Evolutionary conservation across 164 flowering plant species (phyloP), one percentile per base, ranked within the genome.

Genomic region (Liriodendron chinense): DNA sequence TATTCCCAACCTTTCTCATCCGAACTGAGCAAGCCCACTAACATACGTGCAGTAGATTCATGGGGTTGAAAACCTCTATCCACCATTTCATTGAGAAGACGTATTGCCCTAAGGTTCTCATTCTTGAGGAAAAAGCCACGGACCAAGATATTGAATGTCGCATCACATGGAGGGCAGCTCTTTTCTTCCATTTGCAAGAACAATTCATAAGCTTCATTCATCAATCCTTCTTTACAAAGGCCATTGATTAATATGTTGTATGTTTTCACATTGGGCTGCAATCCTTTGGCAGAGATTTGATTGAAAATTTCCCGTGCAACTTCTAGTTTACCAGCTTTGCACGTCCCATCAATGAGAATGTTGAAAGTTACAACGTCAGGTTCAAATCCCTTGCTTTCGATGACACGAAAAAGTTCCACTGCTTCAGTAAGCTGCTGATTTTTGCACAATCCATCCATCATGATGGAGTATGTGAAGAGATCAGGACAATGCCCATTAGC

Each of bases 171-270:
- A 14, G 23, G 8, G 49, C 49, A 66, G 18, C 65, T 25, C 20
- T 28, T 21, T 25, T 74, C 53, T 68, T 74, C 71, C 76, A 74
- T 74, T 56, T 68, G 48, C 34, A 47, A 10, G 68, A 71, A 28
- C 64, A 77, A 47, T 18, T 71, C 50, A 50, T 64, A 7, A 6
- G 71, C 79, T 56, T 77, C 69, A 47, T 70, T 53, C 74, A 76
- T 16, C 47, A 47, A 9, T 14, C 74, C 74, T 48, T n/a, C 65
- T 47, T 34, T 61, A 25, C 68, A 59, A 75, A 75, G 73, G 43
- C 78, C 73, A 70, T 24, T 21, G 14, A 69, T 71, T 62, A 76
- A 8, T 25, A 65, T 64, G 48, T 76, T 64, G 47, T 63, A 71
- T 25, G 65, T 48, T n/a, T 59, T 65, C 63, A 76, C 70, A 53